Evolutionary conservation across 2,329 filamentous ascomycete genomes (phyloP).

Genomic region (Pezicula rhizophila): DNA sequence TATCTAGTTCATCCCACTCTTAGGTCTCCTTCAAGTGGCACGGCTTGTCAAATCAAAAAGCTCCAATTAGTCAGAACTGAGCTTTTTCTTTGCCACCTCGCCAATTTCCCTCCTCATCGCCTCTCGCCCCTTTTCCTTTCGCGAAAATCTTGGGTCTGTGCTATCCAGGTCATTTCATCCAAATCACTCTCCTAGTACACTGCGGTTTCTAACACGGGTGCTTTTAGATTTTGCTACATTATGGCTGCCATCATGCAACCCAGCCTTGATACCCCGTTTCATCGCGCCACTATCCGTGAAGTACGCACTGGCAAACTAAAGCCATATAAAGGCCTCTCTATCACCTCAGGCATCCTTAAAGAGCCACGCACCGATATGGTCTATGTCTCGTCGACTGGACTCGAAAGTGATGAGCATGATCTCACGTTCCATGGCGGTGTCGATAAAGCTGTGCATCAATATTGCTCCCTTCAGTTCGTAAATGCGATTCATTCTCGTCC

Average conservation of each 20-base stretch:
- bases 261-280: conserved; percentile 14
- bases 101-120: not conserved
- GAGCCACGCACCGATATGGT: conserved; percentile 9
- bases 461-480: conserved; percentile 46
- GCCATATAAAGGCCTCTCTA: conserved; percentile 42
- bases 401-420: conserved; percentile 56
- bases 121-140: conserved; percentile 3
- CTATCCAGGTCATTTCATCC: not conserved
- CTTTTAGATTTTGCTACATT: not conserved
- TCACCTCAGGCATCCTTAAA: conserved; percentile 46
- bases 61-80: no score
- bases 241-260: conserved; percentile 11
- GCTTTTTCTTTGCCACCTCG: no score
- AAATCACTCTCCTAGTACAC: no score
- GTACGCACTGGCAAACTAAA: conserved; percentile 53
- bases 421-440: conserved; percentile 53
- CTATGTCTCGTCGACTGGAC: conserved; percentile 31
- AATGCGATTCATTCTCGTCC: conserved; percentile 31
- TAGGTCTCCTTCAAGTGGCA: not conserved
- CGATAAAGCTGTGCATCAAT: conserved; percentile 55
- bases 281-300: conserved; percentile 39
- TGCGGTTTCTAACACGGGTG: no score
- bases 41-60: no score
- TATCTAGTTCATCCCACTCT: not conserved
- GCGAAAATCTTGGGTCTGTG: no score